phyloP scores from a whole-genome alignment of 768 basidiomycete species.

The Lactarius pseudohatsudake region DNA sequence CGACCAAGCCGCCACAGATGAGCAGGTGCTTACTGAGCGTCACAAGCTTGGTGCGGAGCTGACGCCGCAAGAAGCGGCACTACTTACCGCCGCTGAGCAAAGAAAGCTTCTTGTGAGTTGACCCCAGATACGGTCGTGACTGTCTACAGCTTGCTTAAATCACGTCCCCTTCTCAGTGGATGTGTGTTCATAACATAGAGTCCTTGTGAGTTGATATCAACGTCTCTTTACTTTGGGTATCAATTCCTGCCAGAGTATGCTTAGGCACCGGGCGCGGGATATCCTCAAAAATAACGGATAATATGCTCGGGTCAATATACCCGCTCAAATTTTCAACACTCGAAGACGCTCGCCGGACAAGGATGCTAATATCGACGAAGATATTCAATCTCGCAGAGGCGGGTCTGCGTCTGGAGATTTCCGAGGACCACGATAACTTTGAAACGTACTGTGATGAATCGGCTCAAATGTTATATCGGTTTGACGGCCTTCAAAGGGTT shows the following conservation, averaged over 20 bases:
- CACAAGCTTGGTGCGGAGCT: conserved; percentile 15
- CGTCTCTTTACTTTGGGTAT: background rate
- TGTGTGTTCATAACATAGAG: conserved; percentile 28
- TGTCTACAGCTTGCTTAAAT: background rate
- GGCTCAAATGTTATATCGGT: conserved; percentile 23
- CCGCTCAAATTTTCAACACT: conserved; percentile 22
- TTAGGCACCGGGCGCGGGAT: conserved; percentile 28
- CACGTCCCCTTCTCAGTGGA: conserved; percentile 17
- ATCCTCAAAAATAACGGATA: conserved; percentile 12
- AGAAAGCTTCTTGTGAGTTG: conserved; percentile 19
- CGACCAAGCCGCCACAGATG: conserved; percentile 23
- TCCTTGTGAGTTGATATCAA: conserved; percentile 17
- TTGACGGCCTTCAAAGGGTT: conserved; percentile 27
- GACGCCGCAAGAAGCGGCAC: conserved; percentile 9
- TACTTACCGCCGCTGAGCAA: conserved; percentile 11
- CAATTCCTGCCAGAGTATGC: conserved; percentile 20
- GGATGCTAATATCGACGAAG: conserved; percentile 20
- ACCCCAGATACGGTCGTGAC: background rate
- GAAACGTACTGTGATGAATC: conserved; percentile 25
- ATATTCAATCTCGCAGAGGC: conserved; percentile 25
- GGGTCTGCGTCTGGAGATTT: conserved; percentile 21
- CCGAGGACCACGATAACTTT: conserved; percentile 16
- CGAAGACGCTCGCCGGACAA: conserved; percentile 20
- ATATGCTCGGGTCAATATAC: conserved; percentile 1
- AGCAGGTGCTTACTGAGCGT: conserved; percentile 20